phyloP scores from a whole-genome alignment of 352 stramenopile genomes.

The Globisporangium nunn region DNA sequence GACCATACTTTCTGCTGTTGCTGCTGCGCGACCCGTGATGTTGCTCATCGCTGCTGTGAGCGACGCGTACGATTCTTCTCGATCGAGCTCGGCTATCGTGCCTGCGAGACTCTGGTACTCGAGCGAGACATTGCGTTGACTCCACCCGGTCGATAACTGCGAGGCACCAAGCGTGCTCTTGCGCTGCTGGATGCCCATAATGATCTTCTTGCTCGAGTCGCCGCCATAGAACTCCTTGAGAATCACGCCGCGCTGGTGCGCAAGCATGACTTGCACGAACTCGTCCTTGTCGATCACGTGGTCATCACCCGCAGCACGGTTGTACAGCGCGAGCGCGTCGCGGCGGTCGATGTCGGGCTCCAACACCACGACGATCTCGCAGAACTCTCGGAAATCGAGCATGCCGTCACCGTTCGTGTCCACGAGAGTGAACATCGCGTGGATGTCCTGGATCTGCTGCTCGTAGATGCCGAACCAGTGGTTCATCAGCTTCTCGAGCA shows the following conservation, averaged over 20 bases:
- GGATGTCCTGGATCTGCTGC: constrained; percentile 69
- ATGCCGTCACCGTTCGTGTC: constrained; percentile 64
- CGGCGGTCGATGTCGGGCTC: constrained; percentile 62
- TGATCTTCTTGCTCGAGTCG: constrained; percentile 46
- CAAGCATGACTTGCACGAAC: constrained; percentile 70
- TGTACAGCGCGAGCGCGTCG: constrained; percentile 53
- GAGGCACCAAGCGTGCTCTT: constrained; percentile 23
- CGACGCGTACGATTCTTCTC: constrained; percentile 53
- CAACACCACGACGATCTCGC: constrained; percentile 47
- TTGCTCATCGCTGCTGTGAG: constrained; percentile 40
- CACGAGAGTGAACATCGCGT: constrained; percentile 65
- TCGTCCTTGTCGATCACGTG: constrained; percentile 78
- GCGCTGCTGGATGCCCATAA: constrained; percentile 38
- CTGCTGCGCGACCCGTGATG: constrained; percentile 6
- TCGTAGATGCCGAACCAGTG: constrained; percentile 77
- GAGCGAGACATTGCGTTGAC: neutral
- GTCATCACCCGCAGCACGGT: constrained; percentile 54
- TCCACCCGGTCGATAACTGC: neutral
- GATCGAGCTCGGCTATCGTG: constrained; percentile 27
- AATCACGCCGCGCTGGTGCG: constrained; percentile 59
- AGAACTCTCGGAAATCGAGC: constrained; percentile 72
- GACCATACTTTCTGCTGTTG: neutral
- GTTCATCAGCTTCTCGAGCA: constrained; percentile 71
- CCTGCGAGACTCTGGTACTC: constrained; percentile 21
- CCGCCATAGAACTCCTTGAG: constrained; percentile 54